phyloP scores from a whole-genome alignment of 305 asterid species.

The Salvia sclarea region DNA sequence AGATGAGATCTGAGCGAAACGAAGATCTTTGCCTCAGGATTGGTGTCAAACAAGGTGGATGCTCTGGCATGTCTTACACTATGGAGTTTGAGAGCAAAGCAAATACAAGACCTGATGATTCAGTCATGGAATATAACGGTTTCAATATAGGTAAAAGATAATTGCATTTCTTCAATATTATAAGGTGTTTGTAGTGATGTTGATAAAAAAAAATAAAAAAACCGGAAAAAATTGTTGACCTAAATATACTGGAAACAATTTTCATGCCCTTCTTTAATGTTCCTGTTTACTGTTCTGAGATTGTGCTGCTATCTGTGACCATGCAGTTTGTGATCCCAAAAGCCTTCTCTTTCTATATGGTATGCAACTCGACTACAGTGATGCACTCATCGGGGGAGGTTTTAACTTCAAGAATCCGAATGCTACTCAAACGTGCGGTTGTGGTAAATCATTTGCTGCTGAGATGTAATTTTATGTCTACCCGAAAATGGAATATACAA shows the following conservation, averaged over 20 bases:
- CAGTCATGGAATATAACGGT: conserved; percentile 85
- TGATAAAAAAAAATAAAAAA: background rate
- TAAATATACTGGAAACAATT: background rate
- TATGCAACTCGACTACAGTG: conserved; percentile 92
- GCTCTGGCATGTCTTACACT: conserved; percentile 93
- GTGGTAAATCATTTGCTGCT: conserved; percentile 91
- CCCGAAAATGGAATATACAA: conserved; percentile 11
- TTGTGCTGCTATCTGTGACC: conserved; percentile 1
- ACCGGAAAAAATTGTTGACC: background rate
- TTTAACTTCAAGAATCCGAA: conserved; percentile 92
- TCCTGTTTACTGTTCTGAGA: background rate
- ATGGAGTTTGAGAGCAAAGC: conserved; percentile 91
- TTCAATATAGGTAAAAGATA: conserved; percentile 66
- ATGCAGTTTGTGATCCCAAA: conserved; percentile 93
- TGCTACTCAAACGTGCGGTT: conserved; percentile 95
- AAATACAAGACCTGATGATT: conserved; percentile 77
- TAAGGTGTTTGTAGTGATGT: background rate
- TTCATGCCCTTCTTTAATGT: background rate
- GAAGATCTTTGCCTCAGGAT: conserved; percentile 85
- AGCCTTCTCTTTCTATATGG: conserved; percentile 86
- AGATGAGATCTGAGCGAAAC: conserved; percentile 63
- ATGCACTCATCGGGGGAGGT: conserved; percentile 96
- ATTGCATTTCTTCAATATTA: background rate
- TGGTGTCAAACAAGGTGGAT: conserved; percentile 97
- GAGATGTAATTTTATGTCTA: conserved; percentile 53